phyloP scores from a whole-genome alignment of 371 early-diverging fungal species.

The Phascolomyces articulosus region DNA sequence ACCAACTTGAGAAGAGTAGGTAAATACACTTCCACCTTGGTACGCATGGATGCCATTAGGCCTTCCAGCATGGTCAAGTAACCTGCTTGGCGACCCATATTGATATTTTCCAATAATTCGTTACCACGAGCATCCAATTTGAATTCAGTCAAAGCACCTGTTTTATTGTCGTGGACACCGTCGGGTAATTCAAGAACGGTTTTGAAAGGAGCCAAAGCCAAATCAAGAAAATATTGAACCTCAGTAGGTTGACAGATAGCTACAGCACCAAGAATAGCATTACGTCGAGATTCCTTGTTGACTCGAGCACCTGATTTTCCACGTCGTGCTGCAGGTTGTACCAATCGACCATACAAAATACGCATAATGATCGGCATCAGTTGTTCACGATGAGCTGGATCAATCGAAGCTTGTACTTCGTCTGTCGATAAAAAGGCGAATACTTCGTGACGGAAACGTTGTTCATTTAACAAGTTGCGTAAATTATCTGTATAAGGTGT shows the following conservation, averaged over 20 bases:
- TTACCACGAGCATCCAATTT: constrained; percentile 23
- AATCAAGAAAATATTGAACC: constrained; percentile 70
- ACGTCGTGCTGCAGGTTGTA: constrained; percentile 58
- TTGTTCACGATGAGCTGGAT: constrained; percentile 65
- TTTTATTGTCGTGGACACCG: constrained; percentile 20
- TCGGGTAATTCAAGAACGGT: constrained; percentile 36
- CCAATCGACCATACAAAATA: constrained; percentile 88
- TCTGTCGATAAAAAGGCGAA: constrained; percentile 70
- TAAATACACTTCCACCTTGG: constrained; percentile 69
- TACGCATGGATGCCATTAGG: constrained; percentile 79
- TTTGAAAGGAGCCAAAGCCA: constrained; percentile 82
- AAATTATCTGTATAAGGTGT: constrained; percentile 77
- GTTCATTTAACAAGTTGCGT: constrained; percentile 78
- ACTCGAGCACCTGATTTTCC: not conserved
- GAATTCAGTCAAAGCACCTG: constrained; percentile 19
- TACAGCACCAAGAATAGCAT: constrained; percentile 80
- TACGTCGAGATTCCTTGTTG: constrained; percentile 63
- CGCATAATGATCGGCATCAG: constrained; percentile 80
- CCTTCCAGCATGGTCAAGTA: constrained; percentile 82
- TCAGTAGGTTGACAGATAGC: constrained; percentile 68
- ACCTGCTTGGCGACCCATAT: constrained; percentile 77
- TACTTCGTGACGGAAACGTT: constrained; percentile 88
- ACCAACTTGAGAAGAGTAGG: constrained; percentile 70
- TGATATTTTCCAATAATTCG: constrained; percentile 34
- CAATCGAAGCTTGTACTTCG: constrained; percentile 57